Conservation (phyloP, 495 filamentous ascomycete genomes). For the Xylaria cubensis region DNA sequence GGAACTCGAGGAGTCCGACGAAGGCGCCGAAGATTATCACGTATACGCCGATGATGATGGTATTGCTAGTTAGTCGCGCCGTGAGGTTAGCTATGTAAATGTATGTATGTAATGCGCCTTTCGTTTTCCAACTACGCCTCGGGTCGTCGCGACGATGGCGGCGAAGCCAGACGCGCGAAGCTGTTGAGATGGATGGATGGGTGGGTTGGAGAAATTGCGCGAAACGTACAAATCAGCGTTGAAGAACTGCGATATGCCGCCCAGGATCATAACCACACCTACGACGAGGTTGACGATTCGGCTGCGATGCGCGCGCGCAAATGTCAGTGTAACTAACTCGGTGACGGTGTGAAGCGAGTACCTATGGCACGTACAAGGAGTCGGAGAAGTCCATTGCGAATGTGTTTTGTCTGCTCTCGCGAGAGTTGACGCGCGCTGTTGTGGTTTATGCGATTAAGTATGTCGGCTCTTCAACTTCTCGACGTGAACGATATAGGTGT, state of each 20-base stretch:
- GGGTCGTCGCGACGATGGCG: neutral
- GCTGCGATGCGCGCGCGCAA: slow-evolving; percentile 52
- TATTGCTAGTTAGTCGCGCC: slow-evolving; percentile 56
- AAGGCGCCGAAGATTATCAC: slow-evolving; percentile 87
- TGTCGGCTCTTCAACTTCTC: neutral
- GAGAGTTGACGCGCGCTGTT: neutral
- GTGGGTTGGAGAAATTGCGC: neutral
- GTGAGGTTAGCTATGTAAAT: slow-evolving; percentile 18
- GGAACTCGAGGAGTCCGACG: slow-evolving; percentile 80
- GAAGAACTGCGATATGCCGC: slow-evolving; percentile 90
- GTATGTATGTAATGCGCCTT: neutral
- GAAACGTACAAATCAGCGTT: slow-evolving; percentile 59
- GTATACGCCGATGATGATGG: slow-evolving; percentile 81
- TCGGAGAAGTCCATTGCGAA: slow-evolving; percentile 55
- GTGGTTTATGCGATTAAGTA: neutral
- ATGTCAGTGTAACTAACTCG: slow-evolving; percentile 31
- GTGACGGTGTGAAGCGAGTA: neutral
- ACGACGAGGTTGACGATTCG: slow-evolving; percentile 93
- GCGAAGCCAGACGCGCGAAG: neutral
- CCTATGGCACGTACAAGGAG: slow-evolving; percentile 48
- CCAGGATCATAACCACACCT: slow-evolving; percentile 85
- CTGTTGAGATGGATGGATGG: neutral
- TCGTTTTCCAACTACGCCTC: neutral
- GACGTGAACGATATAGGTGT: neutral
- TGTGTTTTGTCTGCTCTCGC: neutral